Evolutionary conservation across 345 rosid species (phyloP), one percentile per base, ranked within the genome.

Genomic region (Geranium brycei): DNA sequence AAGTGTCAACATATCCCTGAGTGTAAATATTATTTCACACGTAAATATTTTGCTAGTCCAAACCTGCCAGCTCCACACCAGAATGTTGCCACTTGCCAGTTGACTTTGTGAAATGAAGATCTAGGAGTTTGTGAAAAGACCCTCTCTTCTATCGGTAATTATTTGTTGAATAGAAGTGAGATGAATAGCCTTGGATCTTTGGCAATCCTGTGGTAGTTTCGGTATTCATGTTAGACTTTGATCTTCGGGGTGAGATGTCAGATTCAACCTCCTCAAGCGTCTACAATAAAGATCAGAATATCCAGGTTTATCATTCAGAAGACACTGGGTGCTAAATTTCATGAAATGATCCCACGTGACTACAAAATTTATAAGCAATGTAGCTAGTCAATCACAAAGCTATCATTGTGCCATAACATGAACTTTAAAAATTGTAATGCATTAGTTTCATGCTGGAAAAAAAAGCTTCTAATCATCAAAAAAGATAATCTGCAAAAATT

Each of bases 251-350:
- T 7, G 68, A 69, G 32, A 70, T 69, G 7, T 68, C 75, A n/a
- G 62, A 73, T 64, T 70, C 73, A 51, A 79, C 75, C 59, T 68
- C 73, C 31, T 58, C 65, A 11, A 75, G 69, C 11, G 68, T 56
- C 82, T 75, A 38, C 31, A 70, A 66, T 30, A 64, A 59, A 35
- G 5, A 18, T 7, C 64, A 47, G 30, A 5, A 58, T 19, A 19
- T 15, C 11, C 31, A 17, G 31, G 59, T 17, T 58, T 31, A 35
- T 38, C 51, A 60, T 60, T 38, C 32, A 41, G 56, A 31, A 58
- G 31, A 40, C 28, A 2, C 2, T 23, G 16, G 58, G 15, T 60
- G 17, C 16, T 28, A 62, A 4, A 40, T 40, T 3, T 35, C 1
- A 31, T 10, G 16, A 38, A 18, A 61, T 3, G 40, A 51, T 31